phyloP scores from a whole-genome alignment of 2,329 filamentous ascomycete species.

The Fusarium avenaceum region DNA sequence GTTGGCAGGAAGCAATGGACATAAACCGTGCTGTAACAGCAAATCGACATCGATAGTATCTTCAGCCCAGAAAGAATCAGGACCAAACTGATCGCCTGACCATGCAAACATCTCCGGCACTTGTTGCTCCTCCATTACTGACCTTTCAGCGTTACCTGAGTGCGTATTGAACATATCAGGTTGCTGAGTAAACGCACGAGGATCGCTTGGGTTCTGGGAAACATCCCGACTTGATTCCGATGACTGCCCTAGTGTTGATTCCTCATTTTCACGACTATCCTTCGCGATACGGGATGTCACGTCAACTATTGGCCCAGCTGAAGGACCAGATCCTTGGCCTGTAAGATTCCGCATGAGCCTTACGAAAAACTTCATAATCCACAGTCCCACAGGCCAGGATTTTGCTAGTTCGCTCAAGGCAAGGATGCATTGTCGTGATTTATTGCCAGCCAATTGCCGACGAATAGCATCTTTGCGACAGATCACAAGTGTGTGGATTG shows the following conservation, averaged over 20 bases:
- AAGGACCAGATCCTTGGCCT: constrained; percentile 20
- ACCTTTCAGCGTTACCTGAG: neutral
- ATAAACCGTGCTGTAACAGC: constrained; percentile 27
- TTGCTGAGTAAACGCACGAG: neutral
- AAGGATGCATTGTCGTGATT: constrained; percentile 44
- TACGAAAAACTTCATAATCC: constrained; percentile 38
- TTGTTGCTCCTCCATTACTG: constrained; percentile 6
- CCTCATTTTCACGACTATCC: neutral
- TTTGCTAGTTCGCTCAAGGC: constrained; percentile 38
- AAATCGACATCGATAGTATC: constrained; percentile 31
- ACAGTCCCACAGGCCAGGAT: constrained; percentile 38
- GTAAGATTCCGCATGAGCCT: constrained; percentile 37
- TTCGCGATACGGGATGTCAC: constrained; percentile 22
- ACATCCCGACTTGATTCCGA: neutral
- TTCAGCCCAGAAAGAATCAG: constrained; percentile 27
- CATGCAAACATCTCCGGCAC: neutral
- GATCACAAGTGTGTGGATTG: constrained; percentile 40
- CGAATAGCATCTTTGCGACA: constrained; percentile 31
- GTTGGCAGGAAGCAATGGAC: constrained; percentile 18
- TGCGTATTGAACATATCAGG: neutral
- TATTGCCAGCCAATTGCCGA: constrained; percentile 40
- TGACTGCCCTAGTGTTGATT: accelerated
- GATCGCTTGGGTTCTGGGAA: neutral
- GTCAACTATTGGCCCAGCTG: constrained; percentile 25
- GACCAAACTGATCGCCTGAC: constrained; percentile 3